phyloP scores from a whole-genome alignment of 352 stramenopile species.

The Nothophytophthora sp. region DNA sequence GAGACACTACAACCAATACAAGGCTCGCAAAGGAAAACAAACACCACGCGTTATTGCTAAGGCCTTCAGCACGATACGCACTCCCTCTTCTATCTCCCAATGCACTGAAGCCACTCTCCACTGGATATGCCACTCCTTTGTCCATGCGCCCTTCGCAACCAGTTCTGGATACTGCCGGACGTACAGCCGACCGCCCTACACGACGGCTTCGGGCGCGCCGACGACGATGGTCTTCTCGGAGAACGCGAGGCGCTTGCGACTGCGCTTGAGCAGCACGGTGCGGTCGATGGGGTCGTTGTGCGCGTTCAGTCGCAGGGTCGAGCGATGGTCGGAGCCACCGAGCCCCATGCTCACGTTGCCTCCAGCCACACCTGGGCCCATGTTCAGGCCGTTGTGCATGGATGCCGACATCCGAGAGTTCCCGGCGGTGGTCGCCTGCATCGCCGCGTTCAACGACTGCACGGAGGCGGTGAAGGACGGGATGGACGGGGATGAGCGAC shows the following conservation, averaged over 20 bases:
- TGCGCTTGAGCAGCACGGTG: constrained; percentile 79
- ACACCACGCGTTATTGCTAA: too few relatives aligned
- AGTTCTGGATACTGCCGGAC: too few relatives aligned
- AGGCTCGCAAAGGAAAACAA: too few relatives aligned
- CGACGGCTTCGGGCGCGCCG: constrained; percentile 76
- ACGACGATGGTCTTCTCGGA: constrained; percentile 90
- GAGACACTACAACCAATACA: too few relatives aligned
- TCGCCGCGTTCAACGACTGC: constrained; percentile 76
- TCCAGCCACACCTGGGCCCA: constrained; percentile 14
- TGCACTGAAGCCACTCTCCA: too few relatives aligned
- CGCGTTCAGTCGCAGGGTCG: constrained; percentile 60
- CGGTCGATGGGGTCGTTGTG: constrained; percentile 69
- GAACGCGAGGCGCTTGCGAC: constrained; percentile 64
- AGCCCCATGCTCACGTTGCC: constrained; percentile 23
- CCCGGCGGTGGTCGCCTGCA: constrained; percentile 64
- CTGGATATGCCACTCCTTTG: too few relatives aligned
- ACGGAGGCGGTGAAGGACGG: constrained; percentile 87
- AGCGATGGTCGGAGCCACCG: constrained; percentile 37
- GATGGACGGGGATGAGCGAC: constrained; percentile 84
- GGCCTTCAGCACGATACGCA: too few relatives aligned
- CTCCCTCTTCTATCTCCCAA: too few relatives aligned
- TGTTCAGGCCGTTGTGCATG: constrained; percentile 35
- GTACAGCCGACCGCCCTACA: constrained; percentile 49
- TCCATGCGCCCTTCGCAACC: too few relatives aligned
- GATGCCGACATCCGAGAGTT: constrained; percentile 56